Evolutionary conservation across 306 rosid species (phyloP).

Genomic region (Rosa chinensis): DNA sequence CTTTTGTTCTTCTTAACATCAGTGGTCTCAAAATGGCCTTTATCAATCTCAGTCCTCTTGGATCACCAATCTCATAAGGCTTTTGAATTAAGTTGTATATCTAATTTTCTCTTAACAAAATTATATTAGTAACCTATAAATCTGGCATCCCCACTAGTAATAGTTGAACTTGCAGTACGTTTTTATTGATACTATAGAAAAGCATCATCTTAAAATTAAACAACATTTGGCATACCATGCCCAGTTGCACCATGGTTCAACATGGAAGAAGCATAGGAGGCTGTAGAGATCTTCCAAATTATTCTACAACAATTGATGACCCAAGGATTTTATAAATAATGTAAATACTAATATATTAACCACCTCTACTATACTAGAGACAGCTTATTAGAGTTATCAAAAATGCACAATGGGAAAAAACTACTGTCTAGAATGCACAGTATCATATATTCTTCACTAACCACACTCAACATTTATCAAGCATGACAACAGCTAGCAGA

Average conservation of each 20-base stretch:
- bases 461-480: neutral
- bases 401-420: neutral
- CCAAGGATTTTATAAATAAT: constrained; percentile 8
- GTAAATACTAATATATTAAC: neutral
- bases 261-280: constrained; percentile 74
- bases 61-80: constrained; percentile 72
- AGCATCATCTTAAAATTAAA: neutral
- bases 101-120: neutral
- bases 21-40: neutral
- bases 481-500: constrained; percentile 20
- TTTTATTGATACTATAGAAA: neutral
- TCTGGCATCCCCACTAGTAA: neutral
- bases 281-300: constrained; percentile 83
- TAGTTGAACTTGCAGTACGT: neutral
- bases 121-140: neutral
- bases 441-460: neutral
- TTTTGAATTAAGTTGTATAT: constrained; percentile 62
- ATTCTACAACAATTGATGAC: constrained; percentile 54
- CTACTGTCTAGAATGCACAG: neutral
- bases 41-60: constrained; percentile 63
- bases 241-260: constrained; percentile 92
- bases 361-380: neutral
- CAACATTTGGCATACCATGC: constrained; percentile 54
- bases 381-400: neutral
- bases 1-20: no score